A percentile compares a stretch with the other conserved stretches of the same genome.
These are phyloP conservation scores for Penicillium sp. DNA, from an alignment of 2,329 filamentous ascomycete genomes.

Conservation along the genomic window DNA sequence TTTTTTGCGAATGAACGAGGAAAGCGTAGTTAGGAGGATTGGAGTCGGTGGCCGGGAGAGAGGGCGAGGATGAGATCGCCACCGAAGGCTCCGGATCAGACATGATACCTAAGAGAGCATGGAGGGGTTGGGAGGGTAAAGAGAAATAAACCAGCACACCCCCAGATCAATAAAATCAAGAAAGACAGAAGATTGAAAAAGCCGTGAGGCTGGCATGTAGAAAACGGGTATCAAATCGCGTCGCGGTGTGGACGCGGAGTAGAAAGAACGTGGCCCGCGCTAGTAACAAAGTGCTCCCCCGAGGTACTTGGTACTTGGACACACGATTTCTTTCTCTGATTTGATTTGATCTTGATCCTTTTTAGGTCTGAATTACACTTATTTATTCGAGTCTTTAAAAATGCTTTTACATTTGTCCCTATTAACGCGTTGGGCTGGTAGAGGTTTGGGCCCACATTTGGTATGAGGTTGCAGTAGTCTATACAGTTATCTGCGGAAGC, in stretches of 20 bases:
- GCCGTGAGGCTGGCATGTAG: constrained; percentile 24
- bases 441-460: not conserved
- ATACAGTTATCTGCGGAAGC: not conserved
- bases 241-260: constrained; percentile 37
- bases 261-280: constrained; percentile 28
- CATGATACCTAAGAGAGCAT: constrained; percentile 31
- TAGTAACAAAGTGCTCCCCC: constrained; percentile 19
- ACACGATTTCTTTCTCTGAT: not conserved
- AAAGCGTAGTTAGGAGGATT: constrained; percentile 51
- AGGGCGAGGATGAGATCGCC: constrained; percentile 36
- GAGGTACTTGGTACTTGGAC: constrained; percentile 14
- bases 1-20: constrained; percentile 59
- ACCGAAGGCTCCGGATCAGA: constrained; percentile 36
- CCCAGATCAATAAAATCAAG: constrained; percentile 6
- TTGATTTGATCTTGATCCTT: not conserved
- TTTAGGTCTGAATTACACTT: not conserved
- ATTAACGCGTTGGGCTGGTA: not conserved
- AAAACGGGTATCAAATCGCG: constrained; percentile 29
- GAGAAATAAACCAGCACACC: constrained; percentile 11
- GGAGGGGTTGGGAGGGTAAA: constrained; percentile 5
- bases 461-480: constrained; percentile 4
- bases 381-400: not conserved
- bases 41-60: constrained; percentile 33
- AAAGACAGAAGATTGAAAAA: constrained; percentile 6
- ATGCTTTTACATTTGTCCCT: not conserved